phyloP scores from a whole-genome alignment of 495 filamentous ascomycete species.

The Xylaria venustula region DNA sequence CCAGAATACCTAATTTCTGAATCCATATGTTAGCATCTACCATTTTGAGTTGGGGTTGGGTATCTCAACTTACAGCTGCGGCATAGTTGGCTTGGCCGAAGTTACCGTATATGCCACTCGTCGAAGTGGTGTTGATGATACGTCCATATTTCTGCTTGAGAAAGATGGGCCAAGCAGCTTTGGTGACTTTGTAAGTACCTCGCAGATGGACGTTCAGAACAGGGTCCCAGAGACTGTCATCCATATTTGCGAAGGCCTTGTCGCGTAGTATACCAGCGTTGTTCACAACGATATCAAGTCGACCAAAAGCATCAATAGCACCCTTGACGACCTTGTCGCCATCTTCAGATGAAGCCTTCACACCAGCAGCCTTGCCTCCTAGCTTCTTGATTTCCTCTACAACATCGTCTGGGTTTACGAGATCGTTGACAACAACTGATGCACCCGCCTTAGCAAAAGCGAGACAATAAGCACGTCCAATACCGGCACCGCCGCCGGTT shows the following conservation, averaged over 20 bases:
- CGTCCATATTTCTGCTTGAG: conserved; percentile 99
- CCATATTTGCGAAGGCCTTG: conserved; percentile 98
- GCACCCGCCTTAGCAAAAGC: conserved; percentile 90
- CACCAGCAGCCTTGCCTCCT: conserved; percentile 88
- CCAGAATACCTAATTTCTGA: conserved; percentile 89
- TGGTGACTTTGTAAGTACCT: conserved; percentile 95
- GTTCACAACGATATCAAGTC: conserved; percentile 93
- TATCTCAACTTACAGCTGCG: conserved; percentile 63
- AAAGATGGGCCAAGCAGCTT: conserved; percentile 97
- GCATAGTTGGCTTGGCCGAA: conserved; percentile 99
- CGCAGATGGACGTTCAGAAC: conserved; percentile 90
- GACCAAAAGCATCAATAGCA: conserved; percentile 90
- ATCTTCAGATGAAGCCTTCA: conserved; percentile 92
- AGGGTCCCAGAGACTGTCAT: conserved; percentile 87
- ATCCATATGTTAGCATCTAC: conserved; percentile 16
- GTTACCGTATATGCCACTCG: conserved; percentile 97
- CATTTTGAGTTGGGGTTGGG: conserved; percentile 13
- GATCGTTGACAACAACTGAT: conserved; percentile 90
- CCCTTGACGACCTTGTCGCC: conserved; percentile 89
- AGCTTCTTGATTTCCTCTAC: conserved; percentile 88
- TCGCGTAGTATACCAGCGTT: conserved; percentile 97
- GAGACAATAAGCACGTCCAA: conserved; percentile 89
- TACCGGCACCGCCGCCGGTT: conserved; percentile 89
- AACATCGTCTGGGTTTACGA: conserved; percentile 87
- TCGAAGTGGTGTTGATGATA: conserved; percentile 93